phyloP scores from a whole-genome alignment of 2,329 filamentous ascomycete species.

The Xylariaceae sp. region DNA sequence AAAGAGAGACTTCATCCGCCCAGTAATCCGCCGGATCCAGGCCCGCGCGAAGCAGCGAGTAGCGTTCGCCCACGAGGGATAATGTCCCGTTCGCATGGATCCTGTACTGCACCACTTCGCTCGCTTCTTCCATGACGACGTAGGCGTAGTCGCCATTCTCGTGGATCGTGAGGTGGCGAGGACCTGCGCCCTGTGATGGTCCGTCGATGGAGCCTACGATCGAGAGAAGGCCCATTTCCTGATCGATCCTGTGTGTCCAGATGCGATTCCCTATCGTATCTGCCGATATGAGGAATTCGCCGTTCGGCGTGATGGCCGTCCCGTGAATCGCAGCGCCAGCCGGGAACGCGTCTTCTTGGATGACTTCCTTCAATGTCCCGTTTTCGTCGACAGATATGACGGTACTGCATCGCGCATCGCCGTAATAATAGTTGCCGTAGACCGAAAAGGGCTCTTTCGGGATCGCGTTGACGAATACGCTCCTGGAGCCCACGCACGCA shows the following conservation, averaged over 20 bases:
- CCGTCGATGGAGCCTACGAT: constrained; percentile 13
- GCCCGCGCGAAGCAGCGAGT: constrained; percentile 24
- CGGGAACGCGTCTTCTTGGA: constrained; percentile 43
- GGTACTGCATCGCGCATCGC: constrained; percentile 25
- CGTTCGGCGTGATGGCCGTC: constrained; percentile 41
- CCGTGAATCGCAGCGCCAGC: constrained; percentile 43
- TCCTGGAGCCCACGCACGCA: constrained; percentile 21
- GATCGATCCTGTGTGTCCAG: constrained; percentile 30
- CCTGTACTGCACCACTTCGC: constrained; percentile 23
- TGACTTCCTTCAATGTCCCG: constrained; percentile 37
- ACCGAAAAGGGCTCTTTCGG: constrained; percentile 26
- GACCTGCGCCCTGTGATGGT: constrained; percentile 21
- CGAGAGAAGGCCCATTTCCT: constrained; percentile 17
- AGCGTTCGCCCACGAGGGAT: constrained; percentile 11
- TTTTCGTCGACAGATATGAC: constrained; percentile 39
- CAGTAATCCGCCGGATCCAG: constrained; percentile 26
- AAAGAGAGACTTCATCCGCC: constrained; percentile 33
- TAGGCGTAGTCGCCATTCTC: constrained; percentile 26
- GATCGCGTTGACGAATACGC: constrained; percentile 26
- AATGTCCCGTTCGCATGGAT: constrained; percentile 17
- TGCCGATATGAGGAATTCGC: constrained; percentile 43
- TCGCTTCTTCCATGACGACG: constrained; percentile 27
- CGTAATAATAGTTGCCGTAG: constrained; percentile 30
- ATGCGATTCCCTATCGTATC: constrained; percentile 43
- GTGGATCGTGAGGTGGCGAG: constrained; percentile 29